A percentile compares a stretch with the other conserved stretches of the same genome.
phyloP scores from a whole-genome alignment of 2,329 filamentous ascomycete species.

The Cladosporium cucumerinum region DNA sequence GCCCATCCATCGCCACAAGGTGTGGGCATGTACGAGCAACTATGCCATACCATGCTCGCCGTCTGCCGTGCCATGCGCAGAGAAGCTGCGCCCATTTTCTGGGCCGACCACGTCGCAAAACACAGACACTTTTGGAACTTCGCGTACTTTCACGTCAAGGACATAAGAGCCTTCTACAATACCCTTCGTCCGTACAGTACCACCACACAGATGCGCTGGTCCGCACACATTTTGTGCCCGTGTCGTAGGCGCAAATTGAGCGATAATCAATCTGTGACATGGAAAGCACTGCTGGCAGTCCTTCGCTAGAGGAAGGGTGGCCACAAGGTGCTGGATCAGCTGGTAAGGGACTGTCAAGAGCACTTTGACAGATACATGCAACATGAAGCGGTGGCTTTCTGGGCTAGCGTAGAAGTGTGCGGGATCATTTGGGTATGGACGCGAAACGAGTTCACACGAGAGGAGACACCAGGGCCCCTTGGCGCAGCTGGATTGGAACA shows the following conservation, averaged over 20 bases:
- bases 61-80: not conserved
- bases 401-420: not conserved
- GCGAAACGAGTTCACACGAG: not conserved
- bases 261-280: not conserved
- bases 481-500: not conserved
- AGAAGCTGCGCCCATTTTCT: conserved; percentile 6
- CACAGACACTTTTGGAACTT: not conserved
- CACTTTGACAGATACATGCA: not conserved
- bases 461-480: not conserved
- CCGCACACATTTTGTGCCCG: too few relatives aligned
- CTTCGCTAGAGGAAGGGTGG: not conserved
- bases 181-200: not conserved
- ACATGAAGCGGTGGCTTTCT: not conserved
- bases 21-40: not conserved
- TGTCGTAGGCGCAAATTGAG: too few relatives aligned
- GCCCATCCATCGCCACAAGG: not conserved
- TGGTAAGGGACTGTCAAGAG: not conserved
- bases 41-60: not conserved
- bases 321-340: not conserved
- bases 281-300: not conserved
- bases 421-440: not conserved
- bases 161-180: not conserved
- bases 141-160: not conserved
- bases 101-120: not conserved
- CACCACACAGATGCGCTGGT: not conserved